Base-by-base conservation (phyloP, 805 yeast species). In the Candida hispaniensis region DNA sequence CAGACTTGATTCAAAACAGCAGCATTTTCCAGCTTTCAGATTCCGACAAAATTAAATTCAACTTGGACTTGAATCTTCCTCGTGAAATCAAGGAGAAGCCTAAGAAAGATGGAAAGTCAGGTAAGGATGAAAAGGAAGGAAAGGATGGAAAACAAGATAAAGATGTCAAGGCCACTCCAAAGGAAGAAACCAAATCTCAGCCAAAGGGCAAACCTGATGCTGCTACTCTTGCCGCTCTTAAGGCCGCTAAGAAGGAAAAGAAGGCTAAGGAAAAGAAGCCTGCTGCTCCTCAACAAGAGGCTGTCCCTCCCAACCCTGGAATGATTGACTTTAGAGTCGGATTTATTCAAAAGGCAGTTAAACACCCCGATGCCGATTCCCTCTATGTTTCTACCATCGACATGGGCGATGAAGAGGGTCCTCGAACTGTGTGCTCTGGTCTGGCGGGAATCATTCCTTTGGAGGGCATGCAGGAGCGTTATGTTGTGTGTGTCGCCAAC, bases 351-450 rank as follows among this genome's bases (percentile, higher is more conserved):
- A 91, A 93, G 66, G 95, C 96, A 36, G 68, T 81, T 53, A 82
- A 81, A 59, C 99, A 91, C 64, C 98, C 98, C 44, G 88, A 91
- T 58, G 99, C 99, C 20, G 99, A 91, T 61, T 70, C 94, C 2
- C 67, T 91, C 50, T 91, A 91, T 58, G 94, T 91, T 39, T 91
- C 97, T 17, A 91, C 98, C 34, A 91, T 91, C 50, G 82, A 93
- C 44, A 75, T 81, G 67, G 99, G 98, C 47, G 99, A 91, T 51
- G 86, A 68, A 44, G 94, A 82, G 56, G 93, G 93, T 41, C 98
- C 99, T 54, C 75, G 99, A 67, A 91, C 97, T 18, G 94, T 91
- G 39, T 91, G 98, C 66, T 82, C 95, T 8, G 99, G 99, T 48
- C 69, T 91, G 51, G 96, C 85, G 44, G 82, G 82, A 48, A 75